Conservation (phyloP, 768 basidiomycete genomes). For the Boletales sp. region DNA sequence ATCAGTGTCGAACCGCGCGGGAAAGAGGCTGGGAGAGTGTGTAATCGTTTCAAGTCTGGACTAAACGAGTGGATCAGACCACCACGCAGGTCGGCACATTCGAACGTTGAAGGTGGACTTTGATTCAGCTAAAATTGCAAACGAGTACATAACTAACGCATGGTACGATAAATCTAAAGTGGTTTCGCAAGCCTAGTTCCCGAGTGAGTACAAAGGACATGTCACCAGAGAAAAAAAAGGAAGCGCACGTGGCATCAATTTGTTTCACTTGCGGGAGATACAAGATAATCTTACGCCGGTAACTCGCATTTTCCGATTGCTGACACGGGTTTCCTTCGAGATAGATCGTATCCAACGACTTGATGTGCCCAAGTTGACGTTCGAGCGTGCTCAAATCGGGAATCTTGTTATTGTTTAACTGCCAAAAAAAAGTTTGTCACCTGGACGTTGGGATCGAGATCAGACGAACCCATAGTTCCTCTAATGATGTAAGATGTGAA, state of each 20-base stretch:
- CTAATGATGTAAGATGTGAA: constrained; percentile 69
- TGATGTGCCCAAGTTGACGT: constrained; percentile 55
- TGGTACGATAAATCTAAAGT: constrained; percentile 79
- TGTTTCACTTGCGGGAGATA: constrained; percentile 87
- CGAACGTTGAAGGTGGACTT: no score
- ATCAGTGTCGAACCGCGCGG: no score
- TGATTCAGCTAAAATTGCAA: no score
- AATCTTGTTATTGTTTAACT: constrained; percentile 91
- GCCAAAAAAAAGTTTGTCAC: not conserved
- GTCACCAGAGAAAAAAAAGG: constrained; percentile 15
- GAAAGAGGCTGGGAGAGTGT: no score
- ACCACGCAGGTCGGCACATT: no score
- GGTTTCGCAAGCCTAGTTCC: constrained; percentile 46
- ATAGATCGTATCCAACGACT: constrained; percentile 81
- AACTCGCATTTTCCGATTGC: constrained; percentile 65
- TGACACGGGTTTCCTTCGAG: constrained; percentile 96
- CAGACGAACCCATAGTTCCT: constrained; percentile 86
- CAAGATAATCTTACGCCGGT: constrained; percentile 86
- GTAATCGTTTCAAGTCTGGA: no score
- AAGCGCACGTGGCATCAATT: constrained; percentile 88
- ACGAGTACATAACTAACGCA: constrained; percentile 31
- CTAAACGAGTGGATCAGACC: no score
- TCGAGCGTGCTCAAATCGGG: constrained; percentile 66
- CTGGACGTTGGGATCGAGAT: not conserved
- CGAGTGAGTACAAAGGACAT: not conserved